These are phyloP conservation scores for Aspergillus novofumigatus DNA, from an alignment of 2,329 filamentous ascomycete genomes.

Conservation along the genomic window DNA sequence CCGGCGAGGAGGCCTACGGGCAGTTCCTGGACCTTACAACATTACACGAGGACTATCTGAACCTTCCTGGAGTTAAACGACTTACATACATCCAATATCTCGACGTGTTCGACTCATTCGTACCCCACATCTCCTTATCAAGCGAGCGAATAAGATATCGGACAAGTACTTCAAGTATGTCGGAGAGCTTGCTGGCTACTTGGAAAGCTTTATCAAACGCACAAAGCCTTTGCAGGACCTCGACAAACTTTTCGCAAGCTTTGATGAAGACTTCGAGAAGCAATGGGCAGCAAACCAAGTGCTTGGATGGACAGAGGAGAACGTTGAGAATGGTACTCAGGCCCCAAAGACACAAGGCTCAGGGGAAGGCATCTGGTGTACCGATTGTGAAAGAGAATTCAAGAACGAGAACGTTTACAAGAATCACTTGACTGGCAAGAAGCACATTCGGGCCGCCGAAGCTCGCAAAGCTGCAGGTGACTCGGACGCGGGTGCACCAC, in stretches of 20 bases:
- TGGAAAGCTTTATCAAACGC: conserved; percentile 82
- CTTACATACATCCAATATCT: conserved; percentile 90
- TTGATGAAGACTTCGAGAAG: conserved; percentile 79
- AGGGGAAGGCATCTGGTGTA: conserved; percentile 76
- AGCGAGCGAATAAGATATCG: conserved; percentile 78
- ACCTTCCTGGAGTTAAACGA: conserved; percentile 80
- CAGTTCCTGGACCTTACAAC: conserved; percentile 85
- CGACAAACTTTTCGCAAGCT: conserved; percentile 68
- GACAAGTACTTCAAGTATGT: conserved; percentile 92
- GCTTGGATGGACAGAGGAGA: conserved; percentile 68
- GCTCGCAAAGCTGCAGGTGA: conserved; percentile 48
- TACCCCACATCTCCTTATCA: conserved; percentile 69
- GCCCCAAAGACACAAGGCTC: conserved; percentile 50
- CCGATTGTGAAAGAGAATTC: conserved; percentile 90
- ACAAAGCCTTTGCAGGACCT: conserved; percentile 83
- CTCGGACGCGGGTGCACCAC: conserved; percentile 32
- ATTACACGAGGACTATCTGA: conserved; percentile 83
- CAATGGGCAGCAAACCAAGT: conserved; percentile 78
- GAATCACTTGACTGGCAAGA: conserved; percentile 81
- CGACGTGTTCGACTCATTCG: conserved; percentile 83
- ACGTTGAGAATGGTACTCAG: conserved; percentile 35
- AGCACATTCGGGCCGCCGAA: conserved; percentile 81
- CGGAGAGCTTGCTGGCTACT: conserved; percentile 71
- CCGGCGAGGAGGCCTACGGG: conserved; percentile 89
- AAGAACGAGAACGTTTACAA: conserved; percentile 94